These are phyloP conservation scores for Candolleomyces eurysporus DNA, from an alignment of 768 basidiomycete genomes.

Conservation along the genomic window DNA sequence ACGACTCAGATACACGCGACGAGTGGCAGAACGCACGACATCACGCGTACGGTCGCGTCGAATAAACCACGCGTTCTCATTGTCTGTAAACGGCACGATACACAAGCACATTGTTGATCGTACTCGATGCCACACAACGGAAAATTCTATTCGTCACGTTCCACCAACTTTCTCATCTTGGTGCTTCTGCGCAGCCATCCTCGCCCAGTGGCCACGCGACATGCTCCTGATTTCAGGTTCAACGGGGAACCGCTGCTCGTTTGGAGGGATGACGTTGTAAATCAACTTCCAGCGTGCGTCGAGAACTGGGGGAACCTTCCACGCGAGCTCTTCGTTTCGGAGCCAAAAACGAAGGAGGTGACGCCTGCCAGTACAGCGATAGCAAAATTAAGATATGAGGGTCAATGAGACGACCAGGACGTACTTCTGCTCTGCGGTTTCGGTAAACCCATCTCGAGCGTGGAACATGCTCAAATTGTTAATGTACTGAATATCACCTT, in stretches of 20 bases:
- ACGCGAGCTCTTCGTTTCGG: slow-evolving; percentile 15
- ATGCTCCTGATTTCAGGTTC: background rate
- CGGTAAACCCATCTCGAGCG: slow-evolving; percentile 42
- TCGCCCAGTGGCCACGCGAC: background rate
- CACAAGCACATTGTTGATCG: no score
- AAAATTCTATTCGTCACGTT: background rate
- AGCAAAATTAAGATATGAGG: background rate
- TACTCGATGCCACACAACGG: no score
- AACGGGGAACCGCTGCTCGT: background rate
- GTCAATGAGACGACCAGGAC: background rate
- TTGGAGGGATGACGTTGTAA: background rate
- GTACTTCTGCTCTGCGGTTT: slow-evolving; percentile 34
- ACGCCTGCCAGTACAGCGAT: background rate
- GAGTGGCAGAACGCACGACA: no score
- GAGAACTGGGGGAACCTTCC: slow-evolving; percentile 12
- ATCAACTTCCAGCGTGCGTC: slow-evolving; percentile 10
- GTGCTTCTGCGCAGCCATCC: background rate
- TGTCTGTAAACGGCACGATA: no score
- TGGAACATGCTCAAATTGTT: slow-evolving; percentile 47
- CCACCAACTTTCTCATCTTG: background rate
- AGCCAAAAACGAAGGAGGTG: slow-evolving; percentile 9
- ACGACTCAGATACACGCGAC: no score
- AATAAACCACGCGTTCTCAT: no score
- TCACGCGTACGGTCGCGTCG: no score
- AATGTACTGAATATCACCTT: slow-evolving; percentile 43